Evolutionary conservation across 2,329 filamentous ascomycete species (phyloP), one percentile per base, ranked within the genome.

Genomic region (Aspergillus candidus): DNA sequence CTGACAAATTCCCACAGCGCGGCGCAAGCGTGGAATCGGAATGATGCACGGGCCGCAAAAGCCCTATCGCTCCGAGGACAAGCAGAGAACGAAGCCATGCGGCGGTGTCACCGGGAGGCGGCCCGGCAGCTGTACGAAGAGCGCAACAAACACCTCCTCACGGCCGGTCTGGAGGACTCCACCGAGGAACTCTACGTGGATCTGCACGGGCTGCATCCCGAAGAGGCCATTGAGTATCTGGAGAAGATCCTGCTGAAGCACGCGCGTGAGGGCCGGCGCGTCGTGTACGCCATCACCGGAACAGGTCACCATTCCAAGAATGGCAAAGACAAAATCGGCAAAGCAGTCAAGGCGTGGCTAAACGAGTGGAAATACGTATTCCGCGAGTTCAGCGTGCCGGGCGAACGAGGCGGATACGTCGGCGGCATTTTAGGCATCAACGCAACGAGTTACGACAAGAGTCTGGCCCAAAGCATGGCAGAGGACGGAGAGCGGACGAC

Each of bases 271-370:
- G 77, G 76, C 31, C 69, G 73, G 4, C 78, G 82, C 15, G 86
- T 91, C 3, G 79, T 98, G 34, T 98, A 97, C 63, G 90, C 90
- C 54, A 97, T 98, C 63, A 96, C 90, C 1, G 93, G 93, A 35
- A 97, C 91, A 1, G 93, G 91, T 3, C 90, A 97, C 61, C 93
- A 98, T 69, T 94, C 88, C 65, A 97, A 97, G 74, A 96, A 96
- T 62, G 91, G 93, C 58, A 97, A 97, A 67, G 93, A 98, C 69
- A 98, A 98, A 70, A 88, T 98, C 31, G 91, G 91, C 61, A 95
- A 94, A 70, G 89, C 90, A 1, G 83, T 97, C 50, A 84, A 93
- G 43, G 82, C 79, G 54, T 97, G 94, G 71, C 73, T 98, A 43
- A 94, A 91, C 61, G 91, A 97, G 64, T 95, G 90, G 89, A 82